phyloP scores from a whole-genome alignment of 495 filamentous ascomycete genomes.

The Terfezia boudieri region DNA sequence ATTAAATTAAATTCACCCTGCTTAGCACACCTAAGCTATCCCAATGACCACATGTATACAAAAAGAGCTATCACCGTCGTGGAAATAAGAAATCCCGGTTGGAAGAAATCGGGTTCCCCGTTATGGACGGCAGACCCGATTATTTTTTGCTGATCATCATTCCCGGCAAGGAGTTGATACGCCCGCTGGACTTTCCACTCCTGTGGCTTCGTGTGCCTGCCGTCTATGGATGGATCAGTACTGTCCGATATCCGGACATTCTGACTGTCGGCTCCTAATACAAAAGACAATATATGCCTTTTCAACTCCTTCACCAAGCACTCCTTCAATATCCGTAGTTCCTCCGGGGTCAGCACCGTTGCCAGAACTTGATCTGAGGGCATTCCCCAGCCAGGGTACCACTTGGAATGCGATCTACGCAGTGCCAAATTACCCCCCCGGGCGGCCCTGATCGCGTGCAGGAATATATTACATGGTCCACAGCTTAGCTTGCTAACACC shows the following conservation, averaged over 20 bases:
- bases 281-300: background rate
- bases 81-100: too few relatives aligned
- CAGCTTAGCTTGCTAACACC: background rate
- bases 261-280: background rate
- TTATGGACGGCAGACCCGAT: too few relatives aligned
- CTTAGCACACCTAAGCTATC: too few relatives aligned
- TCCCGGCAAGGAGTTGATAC: background rate
- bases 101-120: too few relatives aligned
- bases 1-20: too few relatives aligned
- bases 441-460: background rate
- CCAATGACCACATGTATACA: too few relatives aligned
- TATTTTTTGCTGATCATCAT: too few relatives aligned
- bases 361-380: background rate
- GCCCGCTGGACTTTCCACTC: background rate
- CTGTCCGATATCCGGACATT: background rate
- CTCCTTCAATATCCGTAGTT: background rate
- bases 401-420: background rate
- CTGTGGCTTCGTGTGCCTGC: background rate
- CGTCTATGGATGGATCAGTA: background rate
- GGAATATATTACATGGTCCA: background rate
- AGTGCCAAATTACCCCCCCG: background rate
- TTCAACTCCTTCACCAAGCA: background rate
- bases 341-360: background rate
- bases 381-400: background rate
- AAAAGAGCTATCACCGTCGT: too few relatives aligned